These are phyloP conservation scores for Marasmius sp. DNA, from an alignment of 1,284 basidiomycete genomes.

Conservation along the genomic window DNA sequence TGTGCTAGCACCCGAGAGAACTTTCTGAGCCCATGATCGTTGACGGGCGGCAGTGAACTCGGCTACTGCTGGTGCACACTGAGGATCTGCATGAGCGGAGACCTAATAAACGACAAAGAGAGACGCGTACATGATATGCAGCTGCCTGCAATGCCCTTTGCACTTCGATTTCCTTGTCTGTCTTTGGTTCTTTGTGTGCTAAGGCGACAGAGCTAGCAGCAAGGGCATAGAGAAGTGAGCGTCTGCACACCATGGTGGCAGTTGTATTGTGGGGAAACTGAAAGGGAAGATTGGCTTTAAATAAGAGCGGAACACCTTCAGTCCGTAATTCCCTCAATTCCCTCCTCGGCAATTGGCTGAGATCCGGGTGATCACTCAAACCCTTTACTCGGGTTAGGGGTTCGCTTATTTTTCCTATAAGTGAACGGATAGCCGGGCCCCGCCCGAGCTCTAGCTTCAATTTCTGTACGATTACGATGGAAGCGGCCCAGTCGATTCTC, in stretches of 20 bases:
- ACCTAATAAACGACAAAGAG: neutral
- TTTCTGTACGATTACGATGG: neutral
- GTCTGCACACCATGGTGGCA: neutral
- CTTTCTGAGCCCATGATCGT: conserved; percentile 43
- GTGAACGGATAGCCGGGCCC: neutral
- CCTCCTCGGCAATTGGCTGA: neutral
- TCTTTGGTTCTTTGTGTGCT: conserved; percentile 43
- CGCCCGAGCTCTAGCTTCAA: neutral
- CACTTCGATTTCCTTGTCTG: conserved; percentile 41
- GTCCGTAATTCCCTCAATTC: neutral
- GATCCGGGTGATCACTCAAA: neutral
- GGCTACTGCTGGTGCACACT: conserved; percentile 51
- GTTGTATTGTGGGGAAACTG: neutral
- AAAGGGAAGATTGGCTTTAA: neutral
- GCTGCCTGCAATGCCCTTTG: conserved; percentile 46
- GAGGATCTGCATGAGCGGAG: neutral
- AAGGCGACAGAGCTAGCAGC: conserved; percentile 8
- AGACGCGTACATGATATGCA: conserved; percentile 43
- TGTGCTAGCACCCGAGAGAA: conserved; percentile 37
- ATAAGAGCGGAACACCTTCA: neutral
- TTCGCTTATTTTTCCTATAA: neutral
- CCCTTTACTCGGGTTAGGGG: neutral
- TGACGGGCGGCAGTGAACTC: conserved; percentile 46
- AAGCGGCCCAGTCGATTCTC: conserved; percentile 4
- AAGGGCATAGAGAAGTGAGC: conserved; percentile 1